phyloP scores from a whole-genome alignment of 1,139 yeast species.

The Hyphopichia buzzinii region DNA sequence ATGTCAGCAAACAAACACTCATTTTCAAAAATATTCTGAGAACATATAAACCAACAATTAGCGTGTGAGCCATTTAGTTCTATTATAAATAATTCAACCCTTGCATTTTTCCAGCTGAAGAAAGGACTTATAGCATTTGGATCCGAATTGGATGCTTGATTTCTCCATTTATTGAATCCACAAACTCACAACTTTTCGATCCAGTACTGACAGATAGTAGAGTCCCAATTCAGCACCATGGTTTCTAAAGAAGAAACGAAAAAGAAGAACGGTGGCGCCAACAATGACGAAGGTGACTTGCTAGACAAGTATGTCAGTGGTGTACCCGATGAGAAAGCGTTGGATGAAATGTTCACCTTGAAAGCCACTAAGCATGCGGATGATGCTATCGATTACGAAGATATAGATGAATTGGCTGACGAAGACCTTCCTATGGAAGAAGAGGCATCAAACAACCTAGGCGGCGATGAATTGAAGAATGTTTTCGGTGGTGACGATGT shows the following conservation, averaged over 20 bases:
- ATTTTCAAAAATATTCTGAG: too few relatives aligned
- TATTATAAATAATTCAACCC: too few relatives aligned
- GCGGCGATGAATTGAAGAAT: conserved; percentile 10
- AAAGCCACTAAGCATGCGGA: conserved; percentile 67
- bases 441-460: conserved; percentile 9
- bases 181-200: too few relatives aligned
- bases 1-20: too few relatives aligned
- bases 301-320: conserved; percentile 8
- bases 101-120: too few relatives aligned
- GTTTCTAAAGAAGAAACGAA: not conserved
- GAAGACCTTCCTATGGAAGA: conserved; percentile 53
- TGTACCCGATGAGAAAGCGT: conserved; percentile 32
- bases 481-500: conserved; percentile 16
- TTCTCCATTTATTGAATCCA: too few relatives aligned
- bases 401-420: conserved; percentile 92
- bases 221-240: not conserved
- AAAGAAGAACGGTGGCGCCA: not conserved
- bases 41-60: too few relatives aligned
- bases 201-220: too few relatives aligned
- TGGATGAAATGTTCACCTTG: conserved; percentile 40
- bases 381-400: conserved; percentile 94
- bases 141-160: too few relatives aligned
- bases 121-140: too few relatives aligned
- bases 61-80: too few relatives aligned
- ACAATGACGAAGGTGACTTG: not conserved